Conservation (phyloP, 2,329 filamentous ascomycete species). For the Clonostachys byssicola region DNA sequence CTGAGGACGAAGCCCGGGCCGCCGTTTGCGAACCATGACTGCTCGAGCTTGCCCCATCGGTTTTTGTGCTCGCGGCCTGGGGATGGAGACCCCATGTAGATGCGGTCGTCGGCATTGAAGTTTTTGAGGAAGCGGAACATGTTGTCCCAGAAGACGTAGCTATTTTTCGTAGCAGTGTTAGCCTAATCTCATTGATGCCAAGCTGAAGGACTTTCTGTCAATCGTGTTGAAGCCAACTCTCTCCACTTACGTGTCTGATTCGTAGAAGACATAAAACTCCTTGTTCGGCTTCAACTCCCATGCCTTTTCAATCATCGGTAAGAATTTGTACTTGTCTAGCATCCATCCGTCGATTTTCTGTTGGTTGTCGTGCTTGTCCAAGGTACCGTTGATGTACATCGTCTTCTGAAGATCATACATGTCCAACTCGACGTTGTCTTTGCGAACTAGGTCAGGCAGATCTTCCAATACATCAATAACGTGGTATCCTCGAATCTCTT, state of each 20-base stretch:
- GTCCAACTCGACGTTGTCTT: constrained; percentile 25
- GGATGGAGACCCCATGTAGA: constrained; percentile 45
- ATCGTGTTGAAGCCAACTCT: too few relatives aligned
- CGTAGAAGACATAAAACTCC: constrained; percentile 52
- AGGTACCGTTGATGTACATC: constrained; percentile 23
- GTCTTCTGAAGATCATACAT: constrained; percentile 33
- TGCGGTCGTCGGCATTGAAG: constrained; percentile 34
- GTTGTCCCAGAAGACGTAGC: constrained; percentile 27
- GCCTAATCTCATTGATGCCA: too few relatives aligned
- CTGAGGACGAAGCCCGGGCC: constrained; percentile 42
- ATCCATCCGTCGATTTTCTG: constrained; percentile 38
- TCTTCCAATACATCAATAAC: constrained; percentile 39
- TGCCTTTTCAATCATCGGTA: constrained; percentile 48
- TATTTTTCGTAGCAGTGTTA: too few relatives aligned
- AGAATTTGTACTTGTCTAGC: constrained; percentile 53
- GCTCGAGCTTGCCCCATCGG: constrained; percentile 13
- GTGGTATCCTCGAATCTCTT: constrained; percentile 33
- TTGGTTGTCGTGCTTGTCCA: constrained; percentile 17
- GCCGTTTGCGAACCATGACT: constrained; percentile 42
- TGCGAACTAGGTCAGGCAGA: constrained; percentile 23
- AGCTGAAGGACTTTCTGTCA: too few relatives aligned
- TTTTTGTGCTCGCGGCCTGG: constrained; percentile 25
- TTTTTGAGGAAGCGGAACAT: constrained; percentile 42
- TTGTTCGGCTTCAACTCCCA: constrained; percentile 40
- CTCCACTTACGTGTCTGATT: constrained; percentile 42